Conservation (phyloP, 371 early-diverging fungal species). For the Saksenaea oblongispora region DNA sequence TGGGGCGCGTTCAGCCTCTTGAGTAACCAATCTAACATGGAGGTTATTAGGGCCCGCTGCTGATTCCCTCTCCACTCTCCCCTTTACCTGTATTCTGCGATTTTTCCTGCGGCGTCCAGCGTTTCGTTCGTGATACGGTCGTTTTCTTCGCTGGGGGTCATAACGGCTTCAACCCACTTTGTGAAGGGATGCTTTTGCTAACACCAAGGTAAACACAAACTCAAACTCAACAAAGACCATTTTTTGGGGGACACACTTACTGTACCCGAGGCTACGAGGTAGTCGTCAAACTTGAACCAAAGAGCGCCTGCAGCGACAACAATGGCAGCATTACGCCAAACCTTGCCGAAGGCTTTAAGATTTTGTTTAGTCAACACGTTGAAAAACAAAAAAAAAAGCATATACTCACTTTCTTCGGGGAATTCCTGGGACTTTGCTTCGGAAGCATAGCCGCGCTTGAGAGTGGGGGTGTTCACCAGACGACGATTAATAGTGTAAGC, state of each 20-base stretch:
- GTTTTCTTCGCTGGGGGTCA: conserved; percentile 38
- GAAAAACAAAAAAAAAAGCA: not conserved
- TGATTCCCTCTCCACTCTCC: too few relatives aligned
- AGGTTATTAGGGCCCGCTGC: not conserved
- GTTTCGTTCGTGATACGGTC: conserved; percentile 28
- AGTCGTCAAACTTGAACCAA: not conserved
- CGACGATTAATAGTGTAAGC: not conserved
- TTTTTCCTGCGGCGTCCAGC: conserved; percentile 32
- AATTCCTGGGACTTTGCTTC: not conserved
- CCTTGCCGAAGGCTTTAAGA: not conserved
- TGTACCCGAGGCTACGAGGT: not conserved
- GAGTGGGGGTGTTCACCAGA: not conserved
- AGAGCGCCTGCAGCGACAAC: not conserved
- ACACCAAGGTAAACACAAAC: too few relatives aligned
- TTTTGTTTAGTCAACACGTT: not conserved
- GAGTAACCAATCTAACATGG: conserved; percentile 36
- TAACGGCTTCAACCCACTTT: conserved; percentile 46
- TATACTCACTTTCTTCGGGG: not conserved
- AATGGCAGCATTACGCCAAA: not conserved
- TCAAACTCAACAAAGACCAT: not conserved
- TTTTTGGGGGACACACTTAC: not conserved
- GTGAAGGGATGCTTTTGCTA: conserved; percentile 51
- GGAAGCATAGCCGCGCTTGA: not conserved
- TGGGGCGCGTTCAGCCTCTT: conserved; percentile 50
- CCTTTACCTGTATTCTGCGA: conserved; percentile 50